Percentiles rank a stretch among this genome's conserved stretches.
Evolutionary conservation across 78 protist species (phyloP).

Genomic region (Cavenderia fasciculata): DNA sequence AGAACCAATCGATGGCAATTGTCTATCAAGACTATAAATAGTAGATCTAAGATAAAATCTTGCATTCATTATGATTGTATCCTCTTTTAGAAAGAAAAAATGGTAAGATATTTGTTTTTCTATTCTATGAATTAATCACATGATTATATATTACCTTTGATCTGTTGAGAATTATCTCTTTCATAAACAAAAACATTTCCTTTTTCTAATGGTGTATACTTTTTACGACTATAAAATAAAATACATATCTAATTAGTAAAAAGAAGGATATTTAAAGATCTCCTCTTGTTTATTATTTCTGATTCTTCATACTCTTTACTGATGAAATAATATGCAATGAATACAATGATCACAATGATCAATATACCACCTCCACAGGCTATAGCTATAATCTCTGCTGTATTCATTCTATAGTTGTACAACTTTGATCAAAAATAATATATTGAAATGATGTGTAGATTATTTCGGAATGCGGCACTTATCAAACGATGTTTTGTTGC

Average conservation of each 20-base stretch:
- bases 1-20: conserved; percentile 23
- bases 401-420: background rate
- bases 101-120: background rate
- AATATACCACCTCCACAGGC: background rate
- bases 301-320: background rate
- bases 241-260: background rate
- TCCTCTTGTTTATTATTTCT: background rate
- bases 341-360: background rate
- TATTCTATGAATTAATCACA: background rate
- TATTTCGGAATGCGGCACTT: no score
- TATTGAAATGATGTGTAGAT: no score
- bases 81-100: background rate
- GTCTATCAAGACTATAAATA: conserved; percentile 30
- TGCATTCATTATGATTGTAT: conserved; percentile 51
- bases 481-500: no score
- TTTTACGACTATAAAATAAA: background rate
- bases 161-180: conserved; percentile 15
- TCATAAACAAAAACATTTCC: conserved; percentile 65
- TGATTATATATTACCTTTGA: background rate
- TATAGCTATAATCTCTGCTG: background rate
- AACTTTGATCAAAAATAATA: no score
- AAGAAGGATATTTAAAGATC: background rate
- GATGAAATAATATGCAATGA: background rate
- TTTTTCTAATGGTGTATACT: conserved; percentile 41
- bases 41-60: conserved; percentile 64